Evolutionary conservation across 371 early-diverging fungal genomes (phyloP).

Genomic region (Coemansia sp.): DNA sequence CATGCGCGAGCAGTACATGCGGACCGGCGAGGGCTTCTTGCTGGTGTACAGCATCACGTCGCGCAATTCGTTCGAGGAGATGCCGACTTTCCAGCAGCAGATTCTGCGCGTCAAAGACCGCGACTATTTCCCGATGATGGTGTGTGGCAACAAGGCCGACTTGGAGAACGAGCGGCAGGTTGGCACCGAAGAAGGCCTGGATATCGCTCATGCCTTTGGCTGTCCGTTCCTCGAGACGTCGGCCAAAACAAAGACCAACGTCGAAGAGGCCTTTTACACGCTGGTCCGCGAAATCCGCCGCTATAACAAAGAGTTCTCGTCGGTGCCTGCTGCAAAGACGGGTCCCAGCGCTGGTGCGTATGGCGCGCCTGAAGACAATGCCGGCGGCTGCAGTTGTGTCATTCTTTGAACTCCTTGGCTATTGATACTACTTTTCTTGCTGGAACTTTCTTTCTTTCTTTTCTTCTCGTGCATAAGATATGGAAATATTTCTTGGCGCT

Average conservation of each 20-base stretch:
- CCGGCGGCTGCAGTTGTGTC: slow-evolving; percentile 46
- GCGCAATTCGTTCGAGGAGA: slow-evolving; percentile 83
- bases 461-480: not conserved
- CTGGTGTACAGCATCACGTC: slow-evolving; percentile 78
- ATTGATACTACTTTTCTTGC: not conserved
- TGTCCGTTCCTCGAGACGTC: slow-evolving; percentile 90
- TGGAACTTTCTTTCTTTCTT: not conserved
- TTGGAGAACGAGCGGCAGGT: slow-evolving; percentile 81
- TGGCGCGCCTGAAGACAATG: slow-evolving; percentile 33
- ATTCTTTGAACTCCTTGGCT: slow-evolving; percentile 23
- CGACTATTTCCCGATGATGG: slow-evolving; percentile 83
- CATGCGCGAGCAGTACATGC: slow-evolving; percentile 82
- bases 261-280: slow-evolving; percentile 86
- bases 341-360: slow-evolving; percentile 7
- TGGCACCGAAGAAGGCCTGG: slow-evolving; percentile 70
- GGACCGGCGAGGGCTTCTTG: slow-evolving; percentile 89
- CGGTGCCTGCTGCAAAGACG: slow-evolving; percentile 28
- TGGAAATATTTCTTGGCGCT: too few relatives aligned
- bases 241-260: slow-evolving; percentile 86
- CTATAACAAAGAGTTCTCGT: slow-evolving; percentile 62
- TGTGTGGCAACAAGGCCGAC: slow-evolving; percentile 95
- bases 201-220: slow-evolving; percentile 72
- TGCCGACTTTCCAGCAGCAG: slow-evolving; percentile 79
- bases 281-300: slow-evolving; percentile 84
- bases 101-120: slow-evolving; percentile 86